Evolutionary conservation across 495 filamentous ascomycete genomes (phyloP).

Genomic region (Rusavskia elegans): DNA sequence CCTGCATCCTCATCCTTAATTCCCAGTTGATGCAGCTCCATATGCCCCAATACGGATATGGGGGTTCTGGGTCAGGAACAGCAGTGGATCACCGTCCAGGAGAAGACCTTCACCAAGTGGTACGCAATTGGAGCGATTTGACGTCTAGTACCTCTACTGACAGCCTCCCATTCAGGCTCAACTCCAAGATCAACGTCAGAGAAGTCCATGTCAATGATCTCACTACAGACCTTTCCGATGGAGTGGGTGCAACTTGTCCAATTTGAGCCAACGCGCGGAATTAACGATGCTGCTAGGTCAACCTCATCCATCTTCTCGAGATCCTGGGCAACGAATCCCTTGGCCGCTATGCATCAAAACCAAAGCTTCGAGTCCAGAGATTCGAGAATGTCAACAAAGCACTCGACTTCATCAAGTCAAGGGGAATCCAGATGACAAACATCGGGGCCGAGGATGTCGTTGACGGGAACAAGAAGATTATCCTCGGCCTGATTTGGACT

Average conservation of each 20-base stretch:
- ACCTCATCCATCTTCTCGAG: slow-evolving; percentile 91
- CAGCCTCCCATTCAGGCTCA: slow-evolving; percentile 47
- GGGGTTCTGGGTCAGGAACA: slow-evolving; percentile 46
- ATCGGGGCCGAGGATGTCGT: slow-evolving; percentile 98
- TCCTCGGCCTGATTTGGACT: slow-evolving; percentile 93
- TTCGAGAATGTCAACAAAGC: slow-evolving; percentile 98
- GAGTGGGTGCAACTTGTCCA: slow-evolving; percentile 40
- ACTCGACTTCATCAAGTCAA: slow-evolving; percentile 78
- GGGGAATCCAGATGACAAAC: slow-evolving; percentile 92
- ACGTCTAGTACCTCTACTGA: not conserved
- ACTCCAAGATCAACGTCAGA: slow-evolving; percentile 74
- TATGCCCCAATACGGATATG: slow-evolving; percentile 23
- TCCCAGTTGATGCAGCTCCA: not conserved
- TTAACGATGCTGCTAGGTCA: slow-evolving; percentile 39
- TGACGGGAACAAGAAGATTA: slow-evolving; percentile 94
- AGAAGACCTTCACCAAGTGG: slow-evolving; percentile 99
- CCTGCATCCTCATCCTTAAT: too few species aligned
- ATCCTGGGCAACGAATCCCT: slow-evolving; percentile 86
- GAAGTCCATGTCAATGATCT: slow-evolving; percentile 66
- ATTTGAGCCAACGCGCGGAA: not conserved
- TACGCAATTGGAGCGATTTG: slow-evolving; percentile 19
- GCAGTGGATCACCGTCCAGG: slow-evolving; percentile 90
- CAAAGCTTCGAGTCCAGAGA: slow-evolving; percentile 87
- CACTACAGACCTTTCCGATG: slow-evolving; percentile 78
- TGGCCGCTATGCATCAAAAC: slow-evolving; percentile 87